phyloP scores from a whole-genome alignment of 1,284 basidiomycete species.

The Rhodotorula sp. region DNA sequence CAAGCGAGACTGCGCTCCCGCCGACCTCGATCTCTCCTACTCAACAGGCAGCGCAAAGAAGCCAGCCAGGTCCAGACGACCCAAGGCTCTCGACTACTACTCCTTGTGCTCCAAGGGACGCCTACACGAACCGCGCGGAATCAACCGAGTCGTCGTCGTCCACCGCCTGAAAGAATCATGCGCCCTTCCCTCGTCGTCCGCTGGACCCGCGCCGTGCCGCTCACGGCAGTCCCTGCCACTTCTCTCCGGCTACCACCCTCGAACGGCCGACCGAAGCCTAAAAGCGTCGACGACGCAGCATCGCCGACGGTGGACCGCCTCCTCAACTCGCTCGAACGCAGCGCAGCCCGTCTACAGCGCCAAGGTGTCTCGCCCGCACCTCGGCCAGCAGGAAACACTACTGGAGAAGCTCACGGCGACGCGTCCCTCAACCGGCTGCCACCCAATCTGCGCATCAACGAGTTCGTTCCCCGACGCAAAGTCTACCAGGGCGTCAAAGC shows the following conservation, averaged over 20 bases:
- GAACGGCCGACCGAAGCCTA: not conserved
- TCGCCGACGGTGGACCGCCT: slow-evolving; percentile 27
- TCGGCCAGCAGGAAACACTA: not conserved
- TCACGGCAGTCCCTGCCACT: slow-evolving; percentile 16
- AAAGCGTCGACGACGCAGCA: not conserved
- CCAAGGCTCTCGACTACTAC: no score
- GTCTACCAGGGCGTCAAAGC: slow-evolving; percentile 35
- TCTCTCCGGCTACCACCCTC: slow-evolving; percentile 26
- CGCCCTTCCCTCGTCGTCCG: slow-evolving; percentile 4
- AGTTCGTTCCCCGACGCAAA: slow-evolving; percentile 33
- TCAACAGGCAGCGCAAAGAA: no score
- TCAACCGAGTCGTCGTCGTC: no score
- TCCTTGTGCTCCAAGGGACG: no score
- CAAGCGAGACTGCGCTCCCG: no score
- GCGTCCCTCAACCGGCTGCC: slow-evolving; percentile 15
- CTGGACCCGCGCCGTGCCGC: slow-evolving; percentile 13
- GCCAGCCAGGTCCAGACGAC: no score
- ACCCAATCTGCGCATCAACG: slow-evolving; percentile 37
- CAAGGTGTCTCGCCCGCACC: not conserved
- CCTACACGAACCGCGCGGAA: no score
- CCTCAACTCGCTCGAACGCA: slow-evolving; percentile 5
- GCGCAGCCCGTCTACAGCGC: not conserved
- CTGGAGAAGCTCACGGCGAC: not conserved
- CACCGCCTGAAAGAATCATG: slow-evolving; percentile 8
- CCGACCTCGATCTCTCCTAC: no score